A percentile compares a stretch with the other conserved stretches of the same genome.
These are phyloP conservation scores for Colletotrichum lini DNA, from an alignment of 2,329 filamentous ascomycete species.

Conservation along the genomic window DNA sequence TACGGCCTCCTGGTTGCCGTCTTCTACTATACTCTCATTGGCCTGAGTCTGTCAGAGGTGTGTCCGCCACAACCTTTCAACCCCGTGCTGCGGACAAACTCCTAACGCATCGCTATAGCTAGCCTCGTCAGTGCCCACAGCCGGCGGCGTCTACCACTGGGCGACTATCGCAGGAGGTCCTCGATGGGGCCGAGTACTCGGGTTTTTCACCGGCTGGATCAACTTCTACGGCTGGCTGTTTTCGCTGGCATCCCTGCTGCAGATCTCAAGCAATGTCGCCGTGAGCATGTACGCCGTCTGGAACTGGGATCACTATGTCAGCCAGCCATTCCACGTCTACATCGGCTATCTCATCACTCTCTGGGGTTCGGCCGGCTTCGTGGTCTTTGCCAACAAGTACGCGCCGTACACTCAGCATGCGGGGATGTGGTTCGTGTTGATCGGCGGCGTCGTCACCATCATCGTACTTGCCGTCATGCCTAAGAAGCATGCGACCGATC, in stretches of 20 bases:
- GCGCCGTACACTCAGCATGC: conserved; percentile 67
- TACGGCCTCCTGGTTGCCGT: conserved; percentile 59
- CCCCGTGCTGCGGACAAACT: no score
- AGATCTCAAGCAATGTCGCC: conserved; percentile 71
- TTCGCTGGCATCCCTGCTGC: conserved; percentile 70
- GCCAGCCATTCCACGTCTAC: conserved; percentile 72
- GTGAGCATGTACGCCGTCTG: conserved; percentile 74
- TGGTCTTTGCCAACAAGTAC: conserved; percentile 70
- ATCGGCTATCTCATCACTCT: conserved; percentile 69
- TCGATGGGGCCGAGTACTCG: conserved; percentile 66
- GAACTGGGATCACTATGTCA: conserved; percentile 65
- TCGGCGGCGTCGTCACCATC: conserved; percentile 67
- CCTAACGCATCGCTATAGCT: conserved; percentile 57
- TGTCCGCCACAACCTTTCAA: not conserved
- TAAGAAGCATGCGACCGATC: conserved; percentile 61
- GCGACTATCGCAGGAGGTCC: conserved; percentile 70
- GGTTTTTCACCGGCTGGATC: conserved; percentile 63
- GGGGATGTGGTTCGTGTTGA: conserved; percentile 69
- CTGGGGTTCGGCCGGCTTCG: conserved; percentile 65
- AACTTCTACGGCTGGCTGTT: conserved; percentile 76
- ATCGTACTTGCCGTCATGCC: conserved; percentile 69
- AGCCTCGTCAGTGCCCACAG: conserved; percentile 73
- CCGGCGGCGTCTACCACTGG: conserved; percentile 74
- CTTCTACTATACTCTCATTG: conserved; percentile 61
- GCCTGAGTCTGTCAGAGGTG: conserved; percentile 58